A percentile compares a stretch with the other conserved stretches of the same genome.
phyloP scores from a whole-genome alignment of 1,139 yeast genomes.

The Pneumocystis oryctolagi region DNA sequence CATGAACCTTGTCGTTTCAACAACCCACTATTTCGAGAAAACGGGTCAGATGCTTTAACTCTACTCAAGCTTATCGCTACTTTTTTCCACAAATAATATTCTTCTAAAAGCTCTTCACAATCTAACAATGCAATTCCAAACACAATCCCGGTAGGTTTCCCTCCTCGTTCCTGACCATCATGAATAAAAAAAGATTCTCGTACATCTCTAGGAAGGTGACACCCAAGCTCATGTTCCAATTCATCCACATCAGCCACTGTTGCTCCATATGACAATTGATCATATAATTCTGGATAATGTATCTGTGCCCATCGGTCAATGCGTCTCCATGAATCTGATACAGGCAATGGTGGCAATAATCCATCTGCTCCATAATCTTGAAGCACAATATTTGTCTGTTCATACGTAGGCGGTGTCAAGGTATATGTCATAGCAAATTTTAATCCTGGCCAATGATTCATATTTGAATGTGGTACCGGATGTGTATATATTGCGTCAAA shows the following conservation, averaged over 20 bases:
- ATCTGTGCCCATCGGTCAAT: slow-evolving; percentile 61
- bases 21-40: slow-evolving; percentile 4
- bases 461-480: not conserved
- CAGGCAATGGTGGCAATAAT: slow-evolving; percentile 57
- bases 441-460: slow-evolving; percentile 2
- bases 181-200: slow-evolving; percentile 61
- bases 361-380: slow-evolving; percentile 33
- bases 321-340: slow-evolving; percentile 58
- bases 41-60: slow-evolving; percentile 7
- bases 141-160: slow-evolving; percentile 57
- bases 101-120: slow-evolving; percentile 55
- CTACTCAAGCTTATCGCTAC: slow-evolving; percentile 31
- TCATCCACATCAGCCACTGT: slow-evolving; percentile 65
- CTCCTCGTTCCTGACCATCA: slow-evolving; percentile 71
- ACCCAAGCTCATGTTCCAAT: slow-evolving; percentile 54
- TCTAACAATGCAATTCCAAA: slow-evolving; percentile 60
- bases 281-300: slow-evolving; percentile 67
- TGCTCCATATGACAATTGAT: slow-evolving; percentile 54
- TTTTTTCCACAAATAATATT: slow-evolving; percentile 57
- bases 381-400: slow-evolving; percentile 28
- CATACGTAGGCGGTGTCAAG: not conserved
- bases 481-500: not conserved
- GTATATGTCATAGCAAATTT: not conserved
- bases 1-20: slow-evolving; percentile 41
- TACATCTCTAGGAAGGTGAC: slow-evolving; percentile 55